A percentile compares a stretch with the other conserved stretches of the same genome.
Conservation (phyloP, 495 filamentous ascomycete species). For the Podospora conica region DNA sequence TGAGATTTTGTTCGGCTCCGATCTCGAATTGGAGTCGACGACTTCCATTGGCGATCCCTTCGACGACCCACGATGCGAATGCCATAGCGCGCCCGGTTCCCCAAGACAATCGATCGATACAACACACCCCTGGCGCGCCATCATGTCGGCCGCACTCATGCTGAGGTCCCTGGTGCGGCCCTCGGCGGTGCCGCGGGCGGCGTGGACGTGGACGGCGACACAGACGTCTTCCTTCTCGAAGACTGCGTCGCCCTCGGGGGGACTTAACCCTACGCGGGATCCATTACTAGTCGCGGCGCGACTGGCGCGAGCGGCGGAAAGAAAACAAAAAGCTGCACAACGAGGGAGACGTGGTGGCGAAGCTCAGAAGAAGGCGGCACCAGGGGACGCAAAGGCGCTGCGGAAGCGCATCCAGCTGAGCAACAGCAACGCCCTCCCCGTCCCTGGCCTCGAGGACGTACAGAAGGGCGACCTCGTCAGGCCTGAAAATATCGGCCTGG, state of each 20-base stretch:
- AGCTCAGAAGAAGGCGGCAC: conserved; percentile 46
- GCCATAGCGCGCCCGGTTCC: not conserved
- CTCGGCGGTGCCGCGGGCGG: conserved; percentile 34
- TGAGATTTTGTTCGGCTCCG: conserved; percentile 16
- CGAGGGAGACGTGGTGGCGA: conserved; percentile 47
- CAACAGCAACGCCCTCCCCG: conserved; percentile 84
- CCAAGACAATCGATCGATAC: conserved; percentile 7
- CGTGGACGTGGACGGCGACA: conserved; percentile 12
- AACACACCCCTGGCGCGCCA: conserved; percentile 24
- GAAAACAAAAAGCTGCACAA: conserved; percentile 37
- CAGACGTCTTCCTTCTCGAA: not conserved
- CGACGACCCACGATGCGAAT: conserved; percentile 27
- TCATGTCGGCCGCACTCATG: conserved; percentile 64
- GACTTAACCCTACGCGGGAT: no score
- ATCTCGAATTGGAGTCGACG: conserved; percentile 2
- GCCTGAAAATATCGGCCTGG: conserved; percentile 50
- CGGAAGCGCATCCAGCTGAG: conserved; percentile 85
- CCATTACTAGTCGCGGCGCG: no score
- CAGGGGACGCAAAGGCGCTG: conserved; percentile 78
- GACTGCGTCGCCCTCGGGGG: no score
- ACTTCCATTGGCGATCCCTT: conserved; percentile 22
- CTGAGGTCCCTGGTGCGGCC: conserved; percentile 60
- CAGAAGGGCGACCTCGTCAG: conserved; percentile 49
- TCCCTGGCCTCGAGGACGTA: conserved; percentile 58
- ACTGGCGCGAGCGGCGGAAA: no score